A percentile compares a stretch with the other conserved stretches of the same genome.
These are phyloP conservation scores for Pestalotiopsis sp. DNA, from an alignment of 2,329 filamentous ascomycete genomes.

Conservation along the genomic window DNA sequence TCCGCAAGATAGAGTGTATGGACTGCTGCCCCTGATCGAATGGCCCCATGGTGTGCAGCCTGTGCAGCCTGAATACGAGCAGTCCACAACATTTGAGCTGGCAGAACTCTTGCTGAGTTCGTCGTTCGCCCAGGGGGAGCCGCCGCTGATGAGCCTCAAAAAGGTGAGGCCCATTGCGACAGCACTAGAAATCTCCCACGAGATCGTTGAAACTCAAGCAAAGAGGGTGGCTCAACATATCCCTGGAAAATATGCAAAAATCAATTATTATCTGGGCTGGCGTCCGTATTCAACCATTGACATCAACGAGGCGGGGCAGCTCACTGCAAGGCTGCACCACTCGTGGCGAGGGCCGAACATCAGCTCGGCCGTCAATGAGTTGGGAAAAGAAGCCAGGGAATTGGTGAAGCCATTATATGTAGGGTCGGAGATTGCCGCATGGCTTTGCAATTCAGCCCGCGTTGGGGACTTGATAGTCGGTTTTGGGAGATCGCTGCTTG, in stretches of 20 bases:
- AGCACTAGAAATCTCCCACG: no score
- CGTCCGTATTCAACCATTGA: no score
- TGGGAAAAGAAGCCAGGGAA: background rate
- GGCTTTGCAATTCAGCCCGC: background rate
- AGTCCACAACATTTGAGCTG: background rate
- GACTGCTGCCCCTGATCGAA: background rate
- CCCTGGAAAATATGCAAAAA: no score
- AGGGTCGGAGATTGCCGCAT: background rate
- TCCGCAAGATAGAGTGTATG: background rate
- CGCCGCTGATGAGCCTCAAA: no score
- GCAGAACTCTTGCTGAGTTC: background rate
- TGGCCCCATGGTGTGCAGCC: background rate
- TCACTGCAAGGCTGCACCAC: no score
- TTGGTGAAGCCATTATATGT: background rate
- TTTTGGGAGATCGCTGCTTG: background rate
- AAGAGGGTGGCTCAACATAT: no score
- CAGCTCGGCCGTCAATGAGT: background rate
- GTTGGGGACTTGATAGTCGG: background rate
- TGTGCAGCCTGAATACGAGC: background rate
- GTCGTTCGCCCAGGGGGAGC: no score
- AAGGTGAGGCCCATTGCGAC: no score
- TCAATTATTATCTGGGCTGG: no score
- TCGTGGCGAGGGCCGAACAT: no score
- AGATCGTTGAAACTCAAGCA: no score
- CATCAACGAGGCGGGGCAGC: no score